These are phyloP conservation scores for Fusarium verrucosum DNA, from an alignment of 2,329 filamentous ascomycete genomes.

Conservation along the genomic window DNA sequence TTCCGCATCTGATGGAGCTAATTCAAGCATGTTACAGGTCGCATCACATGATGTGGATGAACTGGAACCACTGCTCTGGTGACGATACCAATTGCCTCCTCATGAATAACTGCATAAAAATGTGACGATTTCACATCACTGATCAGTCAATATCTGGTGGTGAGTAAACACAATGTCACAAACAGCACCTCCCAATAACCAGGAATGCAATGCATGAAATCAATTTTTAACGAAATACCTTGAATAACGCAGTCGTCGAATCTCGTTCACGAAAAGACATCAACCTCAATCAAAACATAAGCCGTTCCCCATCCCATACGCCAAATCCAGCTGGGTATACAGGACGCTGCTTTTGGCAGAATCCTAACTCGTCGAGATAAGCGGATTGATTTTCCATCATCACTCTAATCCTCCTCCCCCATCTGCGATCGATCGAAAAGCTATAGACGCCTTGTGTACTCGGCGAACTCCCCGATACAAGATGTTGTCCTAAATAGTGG, in stretches of 20 bases:
- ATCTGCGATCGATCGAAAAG: background rate
- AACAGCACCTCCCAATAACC: background rate
- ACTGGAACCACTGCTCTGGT: background rate
- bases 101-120: background rate
- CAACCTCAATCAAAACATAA: constrained; percentile 41
- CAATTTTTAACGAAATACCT: constrained; percentile 26
- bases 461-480: background rate
- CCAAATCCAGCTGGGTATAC: constrained; percentile 45
- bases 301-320: constrained; percentile 46
- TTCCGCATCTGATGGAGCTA: background rate
- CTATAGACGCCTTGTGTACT: background rate
- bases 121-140: background rate
- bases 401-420: background rate
- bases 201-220: constrained; percentile 4
- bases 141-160: background rate
- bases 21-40: constrained; percentile 21
- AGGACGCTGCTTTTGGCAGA: constrained; percentile 40
- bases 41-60: background rate
- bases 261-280: constrained; percentile 26
- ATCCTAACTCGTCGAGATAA: constrained; percentile 39
- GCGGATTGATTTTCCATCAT: constrained; percentile 28
- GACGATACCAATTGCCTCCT: background rate
- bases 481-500: background rate
- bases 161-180: background rate
- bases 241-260: constrained; percentile 29